Conservation (phyloP, 768 basidiomycete species). For the Lactarius akahatsu region DNA sequence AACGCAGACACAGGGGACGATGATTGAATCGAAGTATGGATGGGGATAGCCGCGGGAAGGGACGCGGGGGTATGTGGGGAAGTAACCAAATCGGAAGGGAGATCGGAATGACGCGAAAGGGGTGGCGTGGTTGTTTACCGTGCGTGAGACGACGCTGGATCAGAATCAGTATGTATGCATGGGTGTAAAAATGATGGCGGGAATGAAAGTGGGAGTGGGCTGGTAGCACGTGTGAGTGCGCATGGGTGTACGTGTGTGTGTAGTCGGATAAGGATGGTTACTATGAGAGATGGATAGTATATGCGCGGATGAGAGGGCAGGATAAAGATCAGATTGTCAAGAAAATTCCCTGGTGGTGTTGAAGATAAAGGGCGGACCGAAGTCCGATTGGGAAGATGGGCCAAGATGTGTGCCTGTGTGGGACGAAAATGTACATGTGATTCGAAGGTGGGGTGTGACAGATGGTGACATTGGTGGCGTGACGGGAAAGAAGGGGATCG, state of each 20-base stretch:
- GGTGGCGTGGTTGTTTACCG: neutral
- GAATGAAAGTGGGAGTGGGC: slow-evolving; percentile 11
- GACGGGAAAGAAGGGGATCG: neutral
- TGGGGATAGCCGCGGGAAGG: slow-evolving; percentile 21
- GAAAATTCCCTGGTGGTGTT: neutral
- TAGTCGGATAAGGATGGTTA: neutral
- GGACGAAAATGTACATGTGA: slow-evolving; percentile 16
- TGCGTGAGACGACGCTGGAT: slow-evolving; percentile 11
- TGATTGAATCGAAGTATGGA: slow-evolving; percentile 2
- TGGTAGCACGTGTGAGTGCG: slow-evolving; percentile 2
- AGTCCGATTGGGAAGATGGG: slow-evolving; percentile 15
- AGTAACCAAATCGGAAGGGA: slow-evolving; percentile 22
- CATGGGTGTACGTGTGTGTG: neutral
- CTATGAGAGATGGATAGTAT: neutral
- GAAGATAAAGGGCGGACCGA: neutral
- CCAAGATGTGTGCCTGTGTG: slow-evolving; percentile 5
- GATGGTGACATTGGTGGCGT: neutral
- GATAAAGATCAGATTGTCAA: neutral
- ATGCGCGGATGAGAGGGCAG: neutral
- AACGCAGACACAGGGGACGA: neutral
- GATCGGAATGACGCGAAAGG: slow-evolving; percentile 23
- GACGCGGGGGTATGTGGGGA: slow-evolving; percentile 28
- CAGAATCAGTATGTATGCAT: neutral
- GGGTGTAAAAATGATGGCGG: slow-evolving; percentile 7
- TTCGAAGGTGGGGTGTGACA: slow-evolving; percentile 1